Conservation (phyloP, 495 filamentous ascomycete genomes). For the Tuber aestivum region DNA sequence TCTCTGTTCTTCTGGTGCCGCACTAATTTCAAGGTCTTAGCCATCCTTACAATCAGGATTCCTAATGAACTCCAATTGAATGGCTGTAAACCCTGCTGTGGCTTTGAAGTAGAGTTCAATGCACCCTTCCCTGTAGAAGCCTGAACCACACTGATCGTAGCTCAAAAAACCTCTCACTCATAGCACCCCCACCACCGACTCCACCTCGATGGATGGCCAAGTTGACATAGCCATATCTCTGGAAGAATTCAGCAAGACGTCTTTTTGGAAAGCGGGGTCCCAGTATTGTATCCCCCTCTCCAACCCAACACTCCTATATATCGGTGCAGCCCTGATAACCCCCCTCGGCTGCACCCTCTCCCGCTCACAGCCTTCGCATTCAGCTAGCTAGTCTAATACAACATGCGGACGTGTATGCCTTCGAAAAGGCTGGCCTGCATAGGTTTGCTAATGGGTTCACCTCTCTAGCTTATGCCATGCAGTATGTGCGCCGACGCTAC, state of each 20-base stretch:
- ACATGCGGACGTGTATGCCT: constrained; percentile 76
- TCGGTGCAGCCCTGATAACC: constrained; percentile 68
- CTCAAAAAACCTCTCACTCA: not conserved
- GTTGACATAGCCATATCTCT: constrained; percentile 58
- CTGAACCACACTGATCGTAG: not conserved
- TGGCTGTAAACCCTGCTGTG: not conserved
- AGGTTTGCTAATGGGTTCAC: constrained; percentile 58
- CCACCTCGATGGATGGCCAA: constrained; percentile 50
- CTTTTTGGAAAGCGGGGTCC: constrained; percentile 70
- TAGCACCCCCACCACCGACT: not conserved
- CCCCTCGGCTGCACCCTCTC: constrained; percentile 67
- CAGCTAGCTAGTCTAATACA: constrained; percentile 70
- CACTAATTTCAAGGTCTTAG: not conserved
- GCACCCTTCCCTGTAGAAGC: not conserved
- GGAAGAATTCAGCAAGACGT: constrained; percentile 63
- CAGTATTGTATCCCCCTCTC: constrained; percentile 44
- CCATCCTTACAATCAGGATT: not conserved
- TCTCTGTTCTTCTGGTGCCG: not conserved
- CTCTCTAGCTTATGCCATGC: constrained; percentile 84
- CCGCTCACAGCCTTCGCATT: constrained; percentile 71
- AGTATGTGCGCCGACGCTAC: constrained; percentile 77
- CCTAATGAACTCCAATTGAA: not conserved
- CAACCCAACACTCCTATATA: constrained; percentile 44
- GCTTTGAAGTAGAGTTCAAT: not conserved
- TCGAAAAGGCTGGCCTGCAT: constrained; percentile 71